Evolutionary conservation across 768 basidiomycete species (phyloP), one percentile per base, ranked within the genome.

Genomic region (Russula foetens): DNA sequence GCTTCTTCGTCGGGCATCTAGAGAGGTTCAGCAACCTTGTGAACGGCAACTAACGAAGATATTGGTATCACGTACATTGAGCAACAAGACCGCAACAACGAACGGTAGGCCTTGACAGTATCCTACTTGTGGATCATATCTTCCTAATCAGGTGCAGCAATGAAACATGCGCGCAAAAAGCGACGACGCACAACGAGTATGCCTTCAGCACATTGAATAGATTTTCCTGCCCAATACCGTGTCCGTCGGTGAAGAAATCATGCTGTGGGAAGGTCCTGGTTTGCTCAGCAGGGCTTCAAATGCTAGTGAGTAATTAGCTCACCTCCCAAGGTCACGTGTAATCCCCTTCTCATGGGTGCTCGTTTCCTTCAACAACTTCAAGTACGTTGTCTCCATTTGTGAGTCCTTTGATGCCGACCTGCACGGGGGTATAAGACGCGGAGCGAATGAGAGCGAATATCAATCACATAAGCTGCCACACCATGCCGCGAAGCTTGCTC

Each of bases 1-100:
- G 96, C 96, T 74, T 98, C 96, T 75, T 99, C 97, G 63, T 98
- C 97, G 24, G 97, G 97, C 97, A 99, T 99, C 96, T 98, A 62
- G 5, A 43, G 9, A 19, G 52, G 33, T 23, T 19, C 46, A 44
- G 19, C 28, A 54, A 33, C 15, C 21, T 48, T 47, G 39, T 44
- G 2, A 45, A 56, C n/a, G 28, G 19, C 38, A 15, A 38, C 31
- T 28, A 38, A 12, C 21, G 58, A 46, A 15, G 47, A 23, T 57
- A 6, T 11, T 9, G 17, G 45, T 45, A 55, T 35, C 82, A 67
- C 75, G 41, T 51, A 95, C 96, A 69, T 98, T 96, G 48, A 99
- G 77, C 26, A 99, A 74, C 24, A 99, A 74, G 44, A 96, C 89
- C 0, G 97, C 97, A 4, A 93, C 97, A 52, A 99, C 86, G 71